Conservation (phyloP, 345 rosid genomes). For the Eucalyptus viminalis region DNA sequence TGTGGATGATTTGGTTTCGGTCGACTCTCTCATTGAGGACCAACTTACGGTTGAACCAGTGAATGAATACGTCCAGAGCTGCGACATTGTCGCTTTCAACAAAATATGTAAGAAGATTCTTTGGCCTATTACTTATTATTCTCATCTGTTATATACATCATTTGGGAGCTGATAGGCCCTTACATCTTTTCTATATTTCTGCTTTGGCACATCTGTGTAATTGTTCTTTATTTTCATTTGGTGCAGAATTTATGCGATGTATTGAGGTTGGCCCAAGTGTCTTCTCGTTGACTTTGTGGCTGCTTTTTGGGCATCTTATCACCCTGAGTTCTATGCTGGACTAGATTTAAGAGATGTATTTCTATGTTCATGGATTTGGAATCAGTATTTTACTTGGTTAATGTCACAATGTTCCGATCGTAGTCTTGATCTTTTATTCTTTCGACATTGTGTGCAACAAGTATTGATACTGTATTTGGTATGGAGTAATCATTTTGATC, state of each 20-base stretch:
- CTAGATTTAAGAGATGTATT: not conserved
- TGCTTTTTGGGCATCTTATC: not conserved
- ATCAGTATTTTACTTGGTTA: not conserved
- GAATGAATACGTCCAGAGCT: slow-evolving; percentile 35
- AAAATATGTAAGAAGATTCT: slow-evolving; percentile 14
- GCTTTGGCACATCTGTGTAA: not conserved
- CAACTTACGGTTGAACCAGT: slow-evolving; percentile 24
- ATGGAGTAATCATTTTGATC: not conserved
- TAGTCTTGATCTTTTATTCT: not conserved
- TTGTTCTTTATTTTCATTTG: not conserved
- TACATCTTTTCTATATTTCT: not conserved
- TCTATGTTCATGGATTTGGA: not conserved
- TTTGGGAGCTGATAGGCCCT: not conserved
- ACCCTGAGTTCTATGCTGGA: not conserved
- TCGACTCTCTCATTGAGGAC: slow-evolving; percentile 33
- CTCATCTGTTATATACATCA: not conserved
- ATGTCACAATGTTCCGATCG: not conserved
- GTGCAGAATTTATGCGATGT: not conserved
- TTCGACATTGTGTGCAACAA: not conserved
- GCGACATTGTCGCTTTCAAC: slow-evolving; percentile 44
- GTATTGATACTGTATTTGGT: not conserved
- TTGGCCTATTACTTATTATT: not conserved
- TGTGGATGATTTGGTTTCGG: slow-evolving; percentile 39
- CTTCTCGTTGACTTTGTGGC: not conserved
- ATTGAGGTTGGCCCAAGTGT: not conserved